phyloP scores from a whole-genome alignment of 129 eudicot species.

The Arctium minus region DNA sequence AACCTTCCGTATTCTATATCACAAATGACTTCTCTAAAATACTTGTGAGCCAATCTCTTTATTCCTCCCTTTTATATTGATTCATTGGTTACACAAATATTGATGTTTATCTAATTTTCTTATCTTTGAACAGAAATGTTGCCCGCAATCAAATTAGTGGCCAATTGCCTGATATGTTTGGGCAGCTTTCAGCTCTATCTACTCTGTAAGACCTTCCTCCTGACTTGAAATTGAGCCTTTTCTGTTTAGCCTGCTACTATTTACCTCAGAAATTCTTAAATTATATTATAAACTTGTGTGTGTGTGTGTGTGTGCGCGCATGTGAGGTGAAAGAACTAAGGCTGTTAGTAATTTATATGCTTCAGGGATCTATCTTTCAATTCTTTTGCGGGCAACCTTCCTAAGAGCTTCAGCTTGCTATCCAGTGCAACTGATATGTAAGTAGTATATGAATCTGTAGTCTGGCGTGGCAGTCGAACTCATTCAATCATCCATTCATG shows the following conservation, averaged over 20 bases:
- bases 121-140: conserved; percentile 37
- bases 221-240: not conserved
- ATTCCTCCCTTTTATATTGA: not conserved
- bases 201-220: conserved; percentile 40
- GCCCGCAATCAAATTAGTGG: conserved; percentile 53
- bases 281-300: not conserved
- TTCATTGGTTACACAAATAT: not conserved
- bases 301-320: not conserved
- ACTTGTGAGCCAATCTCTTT: conserved; percentile 36
- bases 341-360: not conserved
- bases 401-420: conserved; percentile 46
- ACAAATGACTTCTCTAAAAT: conserved; percentile 45
- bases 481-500: conserved; percentile 9
- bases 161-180: conserved; percentile 59
- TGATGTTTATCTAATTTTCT: not conserved
- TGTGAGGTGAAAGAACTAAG: not conserved
- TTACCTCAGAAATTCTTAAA: not conserved
- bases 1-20: conserved; percentile 59
- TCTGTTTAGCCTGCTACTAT: not conserved
- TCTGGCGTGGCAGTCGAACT: not conserved
- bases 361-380: conserved; percentile 72
- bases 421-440: conserved; percentile 49
- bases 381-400: conserved; percentile 50
- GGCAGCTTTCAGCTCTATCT: conserved; percentile 42
- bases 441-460: conserved; percentile 30